Conservation (phyloP, 331 rosid species). For the Cydonia oblonga region DNA sequence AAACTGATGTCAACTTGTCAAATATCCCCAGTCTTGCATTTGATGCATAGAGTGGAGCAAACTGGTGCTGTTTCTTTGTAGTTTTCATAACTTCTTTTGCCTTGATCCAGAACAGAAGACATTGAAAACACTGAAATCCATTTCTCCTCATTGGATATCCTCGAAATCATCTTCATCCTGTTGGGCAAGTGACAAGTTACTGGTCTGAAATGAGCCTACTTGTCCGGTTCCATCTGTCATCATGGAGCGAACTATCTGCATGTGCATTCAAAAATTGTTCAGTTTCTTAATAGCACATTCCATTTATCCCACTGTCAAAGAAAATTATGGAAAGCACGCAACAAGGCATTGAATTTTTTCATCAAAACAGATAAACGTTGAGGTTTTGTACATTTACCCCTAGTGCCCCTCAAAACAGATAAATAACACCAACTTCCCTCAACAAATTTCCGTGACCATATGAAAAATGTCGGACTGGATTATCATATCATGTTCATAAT, state of each 20-base stretch:
- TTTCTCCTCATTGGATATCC: conserved; percentile 30
- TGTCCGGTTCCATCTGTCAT: conserved; percentile 54
- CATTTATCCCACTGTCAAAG: not conserved
- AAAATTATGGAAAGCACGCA: not conserved
- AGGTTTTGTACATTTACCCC: not conserved
- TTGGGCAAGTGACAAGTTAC: conserved; percentile 21
- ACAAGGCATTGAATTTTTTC: not conserved
- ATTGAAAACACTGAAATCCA: not conserved
- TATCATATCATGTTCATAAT: not conserved
- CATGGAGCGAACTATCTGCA: conserved; percentile 62
- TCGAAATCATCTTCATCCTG: conserved; percentile 38
- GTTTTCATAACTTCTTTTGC: not conserved
- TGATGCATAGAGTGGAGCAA: not conserved
- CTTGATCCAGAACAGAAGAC: not conserved
- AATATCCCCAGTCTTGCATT: not conserved
- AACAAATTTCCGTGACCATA: not conserved
- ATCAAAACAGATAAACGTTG: not conserved
- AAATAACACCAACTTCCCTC: not conserved
- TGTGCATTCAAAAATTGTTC: conserved; percentile 7
- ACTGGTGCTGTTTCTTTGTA: not conserved
- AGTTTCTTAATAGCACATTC: not conserved
- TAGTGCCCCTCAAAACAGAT: not conserved
- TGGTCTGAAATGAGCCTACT: conserved; percentile 28
- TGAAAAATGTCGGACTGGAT: not conserved
- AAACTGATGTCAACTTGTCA: not conserved